These are phyloP conservation scores for Lasiodiplodia gonubiensis DNA, from an alignment of 2,329 filamentous ascomycete genomes.

Conservation along the genomic window DNA sequence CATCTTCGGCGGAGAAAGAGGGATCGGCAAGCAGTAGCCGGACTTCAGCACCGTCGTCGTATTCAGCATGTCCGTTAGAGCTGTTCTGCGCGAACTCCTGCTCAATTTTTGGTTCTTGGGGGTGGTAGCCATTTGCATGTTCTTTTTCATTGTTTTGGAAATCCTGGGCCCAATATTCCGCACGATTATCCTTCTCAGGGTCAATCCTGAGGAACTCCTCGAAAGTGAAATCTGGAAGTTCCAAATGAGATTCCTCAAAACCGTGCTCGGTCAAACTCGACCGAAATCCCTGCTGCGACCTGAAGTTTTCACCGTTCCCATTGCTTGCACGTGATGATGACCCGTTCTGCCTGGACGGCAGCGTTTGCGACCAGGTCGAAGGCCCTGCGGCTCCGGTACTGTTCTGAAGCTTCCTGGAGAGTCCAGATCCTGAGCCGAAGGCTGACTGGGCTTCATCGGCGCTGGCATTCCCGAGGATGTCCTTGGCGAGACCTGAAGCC, in stretches of 20 bases:
- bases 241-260: background rate
- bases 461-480: slow-evolving; percentile 27
- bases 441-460: slow-evolving; percentile 28
- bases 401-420: slow-evolving; percentile 28
- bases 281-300: slow-evolving; percentile 17
- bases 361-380: slow-evolving; percentile 28
- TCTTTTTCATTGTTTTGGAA: background rate
- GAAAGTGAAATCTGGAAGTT: background rate
- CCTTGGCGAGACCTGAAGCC: slow-evolving; percentile 31
- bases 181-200: too few relatives aligned
- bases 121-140: too few relatives aligned
- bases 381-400: slow-evolving; percentile 20
- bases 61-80: background rate
- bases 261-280: background rate
- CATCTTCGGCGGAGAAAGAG: slow-evolving; percentile 12
- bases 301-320: slow-evolving; percentile 9
- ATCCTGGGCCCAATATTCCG: background rate
- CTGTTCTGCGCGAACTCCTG: background rate
- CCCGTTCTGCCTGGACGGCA: slow-evolving; percentile 28
- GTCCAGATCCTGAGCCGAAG: slow-evolving; percentile 24
- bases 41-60: slow-evolving; percentile 32
- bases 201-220: background rate
- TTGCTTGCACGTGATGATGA: slow-evolving; percentile 19
- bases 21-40: slow-evolving; percentile 30
- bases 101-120: background rate